Base-by-base conservation (phyloP, 2,329 filamentous ascomycete species). In the Cercospora zeae-maydis region DNA sequence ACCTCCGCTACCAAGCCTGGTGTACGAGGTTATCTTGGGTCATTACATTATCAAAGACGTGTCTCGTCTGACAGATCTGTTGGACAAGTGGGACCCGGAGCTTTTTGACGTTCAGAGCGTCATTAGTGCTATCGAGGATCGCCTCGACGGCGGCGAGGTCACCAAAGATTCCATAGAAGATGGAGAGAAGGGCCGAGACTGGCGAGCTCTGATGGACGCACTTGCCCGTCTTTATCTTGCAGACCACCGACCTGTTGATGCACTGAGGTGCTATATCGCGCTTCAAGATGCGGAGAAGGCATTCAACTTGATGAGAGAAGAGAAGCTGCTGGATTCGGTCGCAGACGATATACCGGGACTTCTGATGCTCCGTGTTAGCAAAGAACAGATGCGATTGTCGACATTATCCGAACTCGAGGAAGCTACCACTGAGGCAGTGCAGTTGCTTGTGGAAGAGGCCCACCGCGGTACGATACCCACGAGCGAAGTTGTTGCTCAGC, bases 261-360 rank as follows among this genome's bases (percentile, higher is more conserved):
- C 96, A 1, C 80, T 99, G 49, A 88, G 86, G 72, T 95, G 89
- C 76, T 96, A 96, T 74, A 96, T 99, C 73, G 88, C 86, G 66
- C 84, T 98, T 3, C 92, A 97, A 73, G 92, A 99, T 77, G 93
- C 92, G 0, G 92, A 98, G 73, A 88, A 90, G 9, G 91, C 91
- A 0, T 93, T 99, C 84, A 81, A 84, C 11, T 78, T 99, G 63
- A 96, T 99, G 70, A 86, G 87, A 64, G 91, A 96, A 39, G 89
- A 91, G 70, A 92, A 96, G 74, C 83, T 99, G n/a, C 87, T 96
- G 0, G 92, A 96, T 71, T 89, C 92, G 1, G 87, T 98, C 11
- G 86, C 86, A 0, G 93, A 97, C 71, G 92, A 99, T 74, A 93
- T 99, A 36, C 88, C 92, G 4, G 88, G 90, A 36, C 91, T 99